Evolutionary conservation across 306 rosid genomes (phyloP).

Genomic region (Luffa aegyptiaca): DNA sequence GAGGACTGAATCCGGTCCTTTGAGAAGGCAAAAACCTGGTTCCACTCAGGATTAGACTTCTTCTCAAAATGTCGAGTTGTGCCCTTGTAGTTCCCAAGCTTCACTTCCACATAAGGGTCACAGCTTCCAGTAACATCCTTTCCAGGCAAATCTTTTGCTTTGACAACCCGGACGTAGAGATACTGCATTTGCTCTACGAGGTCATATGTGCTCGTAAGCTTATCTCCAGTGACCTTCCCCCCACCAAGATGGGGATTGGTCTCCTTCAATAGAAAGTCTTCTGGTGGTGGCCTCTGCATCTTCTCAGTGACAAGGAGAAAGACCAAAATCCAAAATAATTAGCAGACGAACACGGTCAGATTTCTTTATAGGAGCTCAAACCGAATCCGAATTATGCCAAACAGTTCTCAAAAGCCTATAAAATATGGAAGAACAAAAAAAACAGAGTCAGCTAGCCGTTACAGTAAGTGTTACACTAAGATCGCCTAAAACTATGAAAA

Average conservation of each 20-base stretch:
- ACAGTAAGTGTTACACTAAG: slow-evolving; percentile 17
- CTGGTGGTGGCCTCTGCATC: slow-evolving; percentile 93
- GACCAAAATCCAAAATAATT: slow-evolving; percentile 17
- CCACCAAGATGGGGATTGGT: slow-evolving; percentile 96
- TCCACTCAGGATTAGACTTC: slow-evolving; percentile 89
- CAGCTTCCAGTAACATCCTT: slow-evolving; percentile 92
- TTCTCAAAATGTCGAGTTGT: slow-evolving; percentile 93
- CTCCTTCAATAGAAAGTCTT: slow-evolving; percentile 88
- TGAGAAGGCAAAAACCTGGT: slow-evolving; percentile 83
- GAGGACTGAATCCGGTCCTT: slow-evolving; percentile 89
- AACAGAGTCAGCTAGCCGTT: slow-evolving; percentile 51
- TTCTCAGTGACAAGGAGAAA: slow-evolving; percentile 24
- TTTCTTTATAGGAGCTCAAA: neutral
- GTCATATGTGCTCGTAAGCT: slow-evolving; percentile 86
- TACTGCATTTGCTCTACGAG: slow-evolving; percentile 99
- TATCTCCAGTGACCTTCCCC: slow-evolving; percentile 84
- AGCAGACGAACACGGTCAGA: slow-evolving; percentile 11
- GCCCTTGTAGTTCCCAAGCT: slow-evolving; percentile 88
- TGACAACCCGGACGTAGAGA: slow-evolving; percentile 87
- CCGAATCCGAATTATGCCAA: slow-evolving; percentile 26
- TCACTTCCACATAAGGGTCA: slow-evolving; percentile 87
- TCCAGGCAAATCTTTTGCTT: slow-evolving; percentile 72
- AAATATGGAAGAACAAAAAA: slow-evolving; percentile 20
- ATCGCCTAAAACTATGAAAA: slow-evolving; percentile 40
- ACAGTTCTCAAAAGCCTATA: slow-evolving; percentile 42